These are phyloP conservation scores for Begonia masoniana DNA, from an alignment of 306 rosid species.

Conservation along the genomic window DNA sequence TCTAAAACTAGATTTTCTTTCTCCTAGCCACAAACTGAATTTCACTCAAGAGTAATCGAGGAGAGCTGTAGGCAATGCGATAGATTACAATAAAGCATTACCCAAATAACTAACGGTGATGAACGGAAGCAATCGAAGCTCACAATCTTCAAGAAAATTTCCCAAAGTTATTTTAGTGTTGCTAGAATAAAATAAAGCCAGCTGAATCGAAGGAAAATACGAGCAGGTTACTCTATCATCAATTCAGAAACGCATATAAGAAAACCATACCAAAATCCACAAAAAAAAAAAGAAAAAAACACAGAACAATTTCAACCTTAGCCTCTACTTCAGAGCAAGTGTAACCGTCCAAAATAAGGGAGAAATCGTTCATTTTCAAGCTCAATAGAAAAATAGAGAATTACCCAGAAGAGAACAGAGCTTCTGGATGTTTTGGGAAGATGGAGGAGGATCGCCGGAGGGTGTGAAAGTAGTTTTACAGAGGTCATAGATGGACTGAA, in stretches of 20 bases:
- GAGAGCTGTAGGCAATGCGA: no score
- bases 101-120: conserved; percentile 1
- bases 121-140: background rate
- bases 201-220: background rate
- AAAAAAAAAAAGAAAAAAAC: background rate
- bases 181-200: conserved; percentile 2
- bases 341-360: background rate
- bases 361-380: background rate
- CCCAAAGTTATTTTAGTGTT: no score
- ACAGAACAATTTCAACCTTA: background rate
- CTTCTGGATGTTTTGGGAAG: conserved; percentile 33
- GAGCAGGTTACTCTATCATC: no score
- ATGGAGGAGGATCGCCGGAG: conserved; percentile 29
- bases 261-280: conserved; percentile 1
- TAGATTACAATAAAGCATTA: background rate
- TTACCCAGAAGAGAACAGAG: conserved; percentile 66
- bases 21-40: no score
- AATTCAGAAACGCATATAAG: no score
- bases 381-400: conserved; percentile 6
- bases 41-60: no score
- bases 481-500: conserved; percentile 57
- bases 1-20: no score
- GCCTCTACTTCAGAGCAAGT: no score
- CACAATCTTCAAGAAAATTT: no score
- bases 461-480: conserved; percentile 48